Evolutionary conservation across 1,284 basidiomycete genomes (phyloP).

Genomic region (Rhizoctonia solani): DNA sequence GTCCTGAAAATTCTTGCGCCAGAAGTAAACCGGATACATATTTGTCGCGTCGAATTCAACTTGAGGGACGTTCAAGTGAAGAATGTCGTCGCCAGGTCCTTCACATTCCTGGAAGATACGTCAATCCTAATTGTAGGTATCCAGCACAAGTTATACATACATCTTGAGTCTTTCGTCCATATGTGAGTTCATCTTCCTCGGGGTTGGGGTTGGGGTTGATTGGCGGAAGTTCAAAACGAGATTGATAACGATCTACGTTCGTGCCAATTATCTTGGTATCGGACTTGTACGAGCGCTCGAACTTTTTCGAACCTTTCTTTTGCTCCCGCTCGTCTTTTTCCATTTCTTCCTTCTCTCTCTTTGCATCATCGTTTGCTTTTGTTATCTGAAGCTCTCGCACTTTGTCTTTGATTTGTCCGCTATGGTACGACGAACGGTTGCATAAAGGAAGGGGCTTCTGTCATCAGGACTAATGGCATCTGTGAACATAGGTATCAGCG

Average conservation of each 20-base stretch:
- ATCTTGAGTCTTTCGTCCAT: background rate
- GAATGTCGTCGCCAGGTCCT: background rate
- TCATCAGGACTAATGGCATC: conserved; percentile 10
- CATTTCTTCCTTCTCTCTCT: too few relatives aligned
- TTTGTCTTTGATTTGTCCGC: background rate
- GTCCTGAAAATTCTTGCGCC: background rate
- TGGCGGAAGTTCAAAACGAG: background rate
- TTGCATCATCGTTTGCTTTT: background rate
- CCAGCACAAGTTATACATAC: background rate
- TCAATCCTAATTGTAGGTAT: background rate
- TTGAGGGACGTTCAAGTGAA: background rate
- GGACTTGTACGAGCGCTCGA: background rate
- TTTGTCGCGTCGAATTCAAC: background rate
- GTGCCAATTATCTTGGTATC: background rate
- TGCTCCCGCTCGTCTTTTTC: background rate
- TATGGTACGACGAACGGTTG: background rate
- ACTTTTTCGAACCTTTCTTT: background rate
- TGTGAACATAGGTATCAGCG: background rate
- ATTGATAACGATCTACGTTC: background rate
- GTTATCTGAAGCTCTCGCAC: background rate
- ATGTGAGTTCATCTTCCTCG: background rate
- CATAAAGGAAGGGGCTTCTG: background rate
- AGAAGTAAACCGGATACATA: background rate
- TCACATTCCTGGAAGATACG: background rate
- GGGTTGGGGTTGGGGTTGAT: too few relatives aligned